A percentile compares a stretch with the other conserved stretches of the same genome.
phyloP scores from a whole-genome alignment of 352 stramenopile genomes.

The Phytophthora ohioensis region DNA sequence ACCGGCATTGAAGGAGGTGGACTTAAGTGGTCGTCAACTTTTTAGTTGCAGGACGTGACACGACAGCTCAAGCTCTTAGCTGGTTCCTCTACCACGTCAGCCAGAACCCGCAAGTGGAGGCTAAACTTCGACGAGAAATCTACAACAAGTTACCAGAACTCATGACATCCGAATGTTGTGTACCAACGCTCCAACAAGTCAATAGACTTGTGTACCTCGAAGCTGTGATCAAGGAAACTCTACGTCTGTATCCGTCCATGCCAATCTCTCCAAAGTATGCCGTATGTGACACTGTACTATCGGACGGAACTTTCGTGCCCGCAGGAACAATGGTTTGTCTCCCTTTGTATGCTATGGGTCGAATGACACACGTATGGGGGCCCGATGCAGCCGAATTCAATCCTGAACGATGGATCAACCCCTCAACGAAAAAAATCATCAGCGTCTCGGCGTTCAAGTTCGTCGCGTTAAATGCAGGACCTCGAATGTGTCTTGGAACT shows the following conservation, averaged over 20 bases:
- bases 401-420: conserved; percentile 60
- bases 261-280: conserved; percentile 29
- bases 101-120: conserved; percentile 60
- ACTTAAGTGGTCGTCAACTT: conserved; percentile 72
- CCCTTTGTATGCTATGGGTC: conserved; percentile 53
- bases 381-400: conserved; percentile 56
- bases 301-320: conserved; percentile 62
- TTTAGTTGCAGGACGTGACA: conserved; percentile 82
- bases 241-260: conserved; percentile 68
- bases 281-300: conserved; percentile 54
- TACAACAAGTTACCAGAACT: conserved; percentile 40
- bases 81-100: conserved; percentile 79
- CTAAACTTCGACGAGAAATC: conserved; percentile 59
- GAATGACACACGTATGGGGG: conserved; percentile 61
- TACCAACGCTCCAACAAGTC: conserved; percentile 26
- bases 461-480: conserved; percentile 55
- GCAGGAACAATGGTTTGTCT: conserved; percentile 46
- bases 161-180: conserved; percentile 10
- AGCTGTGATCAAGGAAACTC: conserved; percentile 58
- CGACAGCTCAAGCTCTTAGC: conserved; percentile 72
- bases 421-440: conserved; percentile 33
- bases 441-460: conserved; percentile 55
- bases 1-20: no score
- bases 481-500: conserved; percentile 54
- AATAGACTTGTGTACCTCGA: conserved; percentile 59